A percentile compares a stretch with the other conserved stretches of the same genome.
Evolutionary conservation across 306 rosid genomes (phyloP).

Genomic region (Casuarina cunninghamiana): DNA sequence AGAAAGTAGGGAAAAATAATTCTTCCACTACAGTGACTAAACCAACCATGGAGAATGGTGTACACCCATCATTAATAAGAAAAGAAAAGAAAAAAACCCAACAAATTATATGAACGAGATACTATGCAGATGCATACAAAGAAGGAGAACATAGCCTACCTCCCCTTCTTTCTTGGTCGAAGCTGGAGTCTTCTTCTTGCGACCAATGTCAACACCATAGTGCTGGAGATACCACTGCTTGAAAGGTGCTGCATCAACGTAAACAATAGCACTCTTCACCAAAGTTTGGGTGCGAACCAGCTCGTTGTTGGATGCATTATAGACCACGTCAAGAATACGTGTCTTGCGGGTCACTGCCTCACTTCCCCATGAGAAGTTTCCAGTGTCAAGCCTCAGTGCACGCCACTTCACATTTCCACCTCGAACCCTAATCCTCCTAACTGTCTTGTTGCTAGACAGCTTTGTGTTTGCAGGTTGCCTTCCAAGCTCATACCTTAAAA

Average conservation of each 20-base stretch:
- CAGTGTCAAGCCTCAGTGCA: conserved; percentile 58
- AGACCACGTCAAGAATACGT: conserved; percentile 54
- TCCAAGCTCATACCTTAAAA: conserved; percentile 55
- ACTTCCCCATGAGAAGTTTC: conserved; percentile 58
- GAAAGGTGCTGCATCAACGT: conserved; percentile 63
- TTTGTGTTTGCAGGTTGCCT: conserved; percentile 59
- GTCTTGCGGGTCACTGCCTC: conserved; percentile 56
- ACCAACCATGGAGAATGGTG: neutral
- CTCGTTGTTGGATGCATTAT: conserved; percentile 62
- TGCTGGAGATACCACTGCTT: conserved; percentile 69
- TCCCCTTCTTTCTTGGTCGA: conserved; percentile 60
- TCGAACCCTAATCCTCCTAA: conserved; percentile 51
- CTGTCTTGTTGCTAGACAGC: conserved; percentile 55
- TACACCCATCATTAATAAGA: neutral
- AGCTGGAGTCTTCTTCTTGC: conserved; percentile 45
- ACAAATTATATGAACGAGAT: neutral
- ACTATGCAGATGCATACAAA: neutral
- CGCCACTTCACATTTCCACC: conserved; percentile 70
- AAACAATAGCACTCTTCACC: conserved; percentile 57
- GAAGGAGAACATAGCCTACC: conserved; percentile 24
- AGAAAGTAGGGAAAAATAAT: too few species aligned
- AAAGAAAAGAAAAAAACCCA: neutral
- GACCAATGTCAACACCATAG: conserved; percentile 56
- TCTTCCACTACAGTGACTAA: neutral
- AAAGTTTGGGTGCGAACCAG: conserved; percentile 60